Evolutionary conservation across 179 eudicot genomes (phyloP), one percentile per base, ranked within the genome.

Genomic region (Drosera spatulata): DNA sequence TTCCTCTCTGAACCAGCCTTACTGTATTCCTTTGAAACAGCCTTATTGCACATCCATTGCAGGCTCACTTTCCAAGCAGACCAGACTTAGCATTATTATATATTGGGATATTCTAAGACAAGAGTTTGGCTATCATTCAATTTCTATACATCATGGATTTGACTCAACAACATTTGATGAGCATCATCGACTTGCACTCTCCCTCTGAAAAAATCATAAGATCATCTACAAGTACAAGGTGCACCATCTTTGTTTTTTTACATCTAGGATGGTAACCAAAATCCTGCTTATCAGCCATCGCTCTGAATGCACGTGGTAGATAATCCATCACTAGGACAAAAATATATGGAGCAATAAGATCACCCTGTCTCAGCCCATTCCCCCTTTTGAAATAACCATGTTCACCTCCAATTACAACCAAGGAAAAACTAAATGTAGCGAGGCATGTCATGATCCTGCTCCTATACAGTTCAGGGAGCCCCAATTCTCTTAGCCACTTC

Each of bases 221-320:
- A 54, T 54, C 58, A 54, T 54, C 58, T 3, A 10, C 58, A 54
- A 54, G 38, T 39, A 9, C 22, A 5, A 54, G 58, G 38, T 54
- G 58, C 3, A 3, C 38, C 4, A 54, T 3, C 38, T 14, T 13
- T 14, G 38, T 2, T 3, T 10, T 5, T 5, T 14, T 54, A 11
- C 58, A 54, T 22, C 7, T 5, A 3, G 3, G 37, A 41, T 13
- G 39, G 37, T 15, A 54, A 15, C 10, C 8, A 10, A 54, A 54
- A 9, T n/a, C n/a, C n/a, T n/a, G n/a, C n/a, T n/a, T n/a, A n/a
- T n/a, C n/a, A n/a, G n/a, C n/a, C n/a, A n/a, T n/a, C n/a, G n/a
- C n/a, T n/a, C n/a, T n/a, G n/a, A n/a, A 15, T 41, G 5, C 38
- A 5, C 58, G 5, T 14, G 4, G 8, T 14, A 4, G 37, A 4